phyloP scores from a whole-genome alignment of 2,329 filamentous ascomycete species.

The Corinectria fuckeliana region DNA sequence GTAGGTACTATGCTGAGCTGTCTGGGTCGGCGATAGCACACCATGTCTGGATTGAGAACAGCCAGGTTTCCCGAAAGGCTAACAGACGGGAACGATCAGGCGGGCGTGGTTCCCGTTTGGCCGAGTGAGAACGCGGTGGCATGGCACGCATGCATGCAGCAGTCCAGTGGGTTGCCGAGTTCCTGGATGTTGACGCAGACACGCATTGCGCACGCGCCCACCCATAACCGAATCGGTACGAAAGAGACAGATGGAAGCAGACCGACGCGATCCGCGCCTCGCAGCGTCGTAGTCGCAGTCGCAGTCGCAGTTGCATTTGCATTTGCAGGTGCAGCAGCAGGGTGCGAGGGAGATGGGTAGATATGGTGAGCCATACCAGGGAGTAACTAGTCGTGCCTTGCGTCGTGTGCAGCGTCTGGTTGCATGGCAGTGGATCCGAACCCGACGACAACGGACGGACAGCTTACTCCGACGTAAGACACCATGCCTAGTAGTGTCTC shows the following conservation, averaged over 20 bases:
- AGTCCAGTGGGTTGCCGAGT: not conserved
- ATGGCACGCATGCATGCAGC: not conserved
- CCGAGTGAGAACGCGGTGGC: not conserved
- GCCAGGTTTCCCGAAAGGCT: not conserved
- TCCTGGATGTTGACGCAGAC: not conserved
- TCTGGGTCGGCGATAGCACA: conserved; percentile 5
- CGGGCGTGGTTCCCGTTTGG: conserved; percentile 10
- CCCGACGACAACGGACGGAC: not conserved
- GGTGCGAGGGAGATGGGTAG: not conserved
- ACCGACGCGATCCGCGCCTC: conserved; percentile 1
- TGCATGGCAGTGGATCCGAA: not conserved
- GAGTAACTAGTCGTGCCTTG: not conserved
- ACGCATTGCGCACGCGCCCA: not conserved
- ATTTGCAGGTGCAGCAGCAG: not conserved
- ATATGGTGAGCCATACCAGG: no score
- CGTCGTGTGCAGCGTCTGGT: not conserved
- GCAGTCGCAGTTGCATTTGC: conserved; percentile 1
- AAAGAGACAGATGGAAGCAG: conserved; percentile 5
- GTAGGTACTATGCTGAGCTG: not conserved
- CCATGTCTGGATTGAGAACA: conserved; percentile 7
- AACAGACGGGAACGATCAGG: not conserved
- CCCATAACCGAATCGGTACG: not conserved
- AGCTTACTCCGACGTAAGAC: not conserved
- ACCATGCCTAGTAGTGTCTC: not conserved
- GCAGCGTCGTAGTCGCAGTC: conserved; percentile 8